These are phyloP conservation scores for Parsonsia alboflavescens DNA, from an alignment of 257 asterid genomes.

Conservation along the genomic window DNA sequence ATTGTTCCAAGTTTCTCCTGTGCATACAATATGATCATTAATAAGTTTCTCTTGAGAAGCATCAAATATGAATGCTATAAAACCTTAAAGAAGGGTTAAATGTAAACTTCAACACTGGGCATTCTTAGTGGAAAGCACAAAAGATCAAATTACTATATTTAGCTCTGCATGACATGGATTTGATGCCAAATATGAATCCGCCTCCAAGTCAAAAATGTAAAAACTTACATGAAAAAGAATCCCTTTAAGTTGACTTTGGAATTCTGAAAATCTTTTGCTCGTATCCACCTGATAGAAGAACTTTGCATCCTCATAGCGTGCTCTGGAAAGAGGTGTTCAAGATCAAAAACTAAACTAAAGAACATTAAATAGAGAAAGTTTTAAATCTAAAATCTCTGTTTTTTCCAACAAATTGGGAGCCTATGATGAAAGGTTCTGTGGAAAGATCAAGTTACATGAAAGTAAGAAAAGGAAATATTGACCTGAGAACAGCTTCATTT, in stretches of 20 bases:
- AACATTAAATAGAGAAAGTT: neutral
- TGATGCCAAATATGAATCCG: neutral
- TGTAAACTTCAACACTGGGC: neutral
- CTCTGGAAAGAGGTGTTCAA: conserved; percentile 45
- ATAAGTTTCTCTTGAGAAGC: neutral
- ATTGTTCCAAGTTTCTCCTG: conserved; percentile 96
- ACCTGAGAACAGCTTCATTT: conserved; percentile 98
- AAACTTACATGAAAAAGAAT: conserved; percentile 93
- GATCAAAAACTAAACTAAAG: conserved; percentile 6
- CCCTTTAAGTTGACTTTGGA: conserved; percentile 74
- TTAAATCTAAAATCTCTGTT: neutral
- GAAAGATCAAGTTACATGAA: conserved; percentile 1
- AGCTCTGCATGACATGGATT: neutral
- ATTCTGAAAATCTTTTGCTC: conserved; percentile 77
- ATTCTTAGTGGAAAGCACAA: neutral
- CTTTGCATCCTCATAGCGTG: conserved; percentile 98
- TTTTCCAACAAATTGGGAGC: neutral
- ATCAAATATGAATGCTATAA: conserved; percentile 1
- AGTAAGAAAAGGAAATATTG: neutral
- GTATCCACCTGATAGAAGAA: conserved; percentile 94
- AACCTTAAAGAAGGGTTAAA: neutral
- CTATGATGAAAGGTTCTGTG: conserved; percentile 9
- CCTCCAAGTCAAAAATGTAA: neutral
- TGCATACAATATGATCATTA: neutral
- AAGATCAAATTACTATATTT: neutral